Evolutionary conservation across 768 basidiomycete species (phyloP).

Genomic region (Chlorophyllum brunneum): DNA sequence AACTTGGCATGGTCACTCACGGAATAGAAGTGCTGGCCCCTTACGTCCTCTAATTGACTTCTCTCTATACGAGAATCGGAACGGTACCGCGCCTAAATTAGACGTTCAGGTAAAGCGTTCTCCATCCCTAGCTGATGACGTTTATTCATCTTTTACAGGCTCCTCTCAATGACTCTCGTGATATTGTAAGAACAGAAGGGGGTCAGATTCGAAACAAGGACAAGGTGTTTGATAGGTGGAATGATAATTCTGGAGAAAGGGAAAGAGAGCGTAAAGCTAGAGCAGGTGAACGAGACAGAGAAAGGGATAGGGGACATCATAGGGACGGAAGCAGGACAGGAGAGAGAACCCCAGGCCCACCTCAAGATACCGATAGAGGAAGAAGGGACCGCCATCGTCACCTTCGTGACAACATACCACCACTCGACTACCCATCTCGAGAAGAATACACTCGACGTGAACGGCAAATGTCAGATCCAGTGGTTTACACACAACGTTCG

Average conservation of each 20-base stretch:
- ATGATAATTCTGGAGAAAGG: too few species aligned
- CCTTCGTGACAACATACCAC: background rate
- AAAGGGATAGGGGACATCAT: background rate
- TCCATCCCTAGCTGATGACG: too few species aligned
- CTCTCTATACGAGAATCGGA: background rate
- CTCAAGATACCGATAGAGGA: slow-evolving; percentile 7
- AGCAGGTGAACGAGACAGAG: background rate
- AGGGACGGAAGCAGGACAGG: slow-evolving; percentile 10
- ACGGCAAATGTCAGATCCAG: slow-evolving; percentile 3
- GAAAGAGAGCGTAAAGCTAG: too few species aligned
- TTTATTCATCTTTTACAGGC: slow-evolving; percentile 6
- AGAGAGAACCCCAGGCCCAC: slow-evolving; percentile 5
- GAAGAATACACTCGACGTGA: background rate
- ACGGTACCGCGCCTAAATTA: background rate
- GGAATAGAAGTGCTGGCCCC: background rate
- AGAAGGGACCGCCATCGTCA: background rate
- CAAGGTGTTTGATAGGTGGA: too few species aligned
- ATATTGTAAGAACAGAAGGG: too few species aligned
- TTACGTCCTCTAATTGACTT: background rate
- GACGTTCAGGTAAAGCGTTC: background rate
- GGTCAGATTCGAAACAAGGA: background rate
- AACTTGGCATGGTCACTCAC: slow-evolving; percentile 8
- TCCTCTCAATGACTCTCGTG: background rate
- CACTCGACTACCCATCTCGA: background rate
- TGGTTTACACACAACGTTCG: background rate